A percentile compares a stretch with the other conserved stretches of the same genome.
phyloP scores from a whole-genome alignment of 2,329 filamentous ascomycete genomes.

The Clonostachys chloroleuca region DNA sequence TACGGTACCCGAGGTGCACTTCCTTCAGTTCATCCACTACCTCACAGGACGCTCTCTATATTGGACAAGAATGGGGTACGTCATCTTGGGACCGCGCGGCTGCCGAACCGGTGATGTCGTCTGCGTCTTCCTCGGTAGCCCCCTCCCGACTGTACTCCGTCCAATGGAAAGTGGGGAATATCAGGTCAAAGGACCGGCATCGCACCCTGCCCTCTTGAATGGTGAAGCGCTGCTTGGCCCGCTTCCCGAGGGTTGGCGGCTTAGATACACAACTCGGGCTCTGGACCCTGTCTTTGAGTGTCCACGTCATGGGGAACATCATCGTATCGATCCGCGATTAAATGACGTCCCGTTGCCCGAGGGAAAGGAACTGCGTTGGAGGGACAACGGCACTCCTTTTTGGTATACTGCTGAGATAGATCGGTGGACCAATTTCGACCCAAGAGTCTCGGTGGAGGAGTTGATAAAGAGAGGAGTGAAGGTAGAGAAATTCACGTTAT shows the following conservation, averaged over 20 bases:
- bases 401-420: not conserved
- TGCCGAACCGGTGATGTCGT: not conserved
- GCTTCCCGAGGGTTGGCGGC: not conserved
- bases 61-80: not conserved
- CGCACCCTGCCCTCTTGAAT: not conserved
- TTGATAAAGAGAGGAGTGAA: not conserved
- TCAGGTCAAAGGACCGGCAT: not conserved
- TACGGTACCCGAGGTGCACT: not conserved
- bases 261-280: not conserved
- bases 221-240: not conserved
- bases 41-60: not conserved
- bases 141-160: not conserved
- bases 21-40: not conserved
- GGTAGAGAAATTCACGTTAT: not conserved
- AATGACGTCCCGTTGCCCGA: not conserved
- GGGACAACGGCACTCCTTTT: not conserved
- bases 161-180: not conserved
- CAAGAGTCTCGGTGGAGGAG: not conserved
- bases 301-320: not conserved
- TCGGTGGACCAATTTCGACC: not conserved
- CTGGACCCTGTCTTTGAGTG: not conserved
- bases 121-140: not conserved
- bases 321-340: not conserved
- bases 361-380: not conserved
- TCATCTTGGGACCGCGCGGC: not conserved